Evolutionary conservation across 2,329 filamentous ascomycete species (phyloP).

Genomic region (Penicillium sp.): DNA sequence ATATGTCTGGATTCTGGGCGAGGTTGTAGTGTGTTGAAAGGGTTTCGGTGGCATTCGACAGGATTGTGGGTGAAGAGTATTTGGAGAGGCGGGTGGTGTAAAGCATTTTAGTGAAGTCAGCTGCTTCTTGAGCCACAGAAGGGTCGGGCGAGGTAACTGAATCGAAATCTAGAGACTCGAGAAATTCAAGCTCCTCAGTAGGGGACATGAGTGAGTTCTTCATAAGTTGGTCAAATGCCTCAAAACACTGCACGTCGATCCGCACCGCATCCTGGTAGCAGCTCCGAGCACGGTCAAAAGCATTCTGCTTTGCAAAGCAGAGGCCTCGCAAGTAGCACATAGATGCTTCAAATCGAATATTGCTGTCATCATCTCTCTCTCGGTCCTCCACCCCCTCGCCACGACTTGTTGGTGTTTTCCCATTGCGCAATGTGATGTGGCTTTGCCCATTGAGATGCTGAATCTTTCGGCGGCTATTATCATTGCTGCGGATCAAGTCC

Average conservation of each 20-base stretch:
- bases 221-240: constrained; percentile 97
- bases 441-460: constrained; percentile 61
- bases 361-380: constrained; percentile 62
- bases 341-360: constrained; percentile 84
- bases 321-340: constrained; percentile 96
- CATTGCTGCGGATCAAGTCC: constrained; percentile 74
- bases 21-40: constrained; percentile 93
- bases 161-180: constrained; percentile 88
- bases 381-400: constrained; percentile 60
- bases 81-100: constrained; percentile 96
- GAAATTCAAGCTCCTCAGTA: constrained; percentile 84
- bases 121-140: constrained; percentile 76
- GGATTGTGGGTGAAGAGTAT: constrained; percentile 81
- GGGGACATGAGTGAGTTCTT: constrained; percentile 90
- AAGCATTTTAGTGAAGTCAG: constrained; percentile 90
- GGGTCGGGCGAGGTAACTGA: constrained; percentile 68
- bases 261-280: constrained; percentile 97
- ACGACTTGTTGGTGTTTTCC: constrained; percentile 49
- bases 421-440: constrained; percentile 50
- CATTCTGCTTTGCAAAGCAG: constrained; percentile 95
- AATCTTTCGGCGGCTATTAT: constrained; percentile 66
- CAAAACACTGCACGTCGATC: constrained; percentile 97
- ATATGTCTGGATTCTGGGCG: constrained; percentile 79
- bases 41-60: constrained; percentile 82
- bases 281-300: constrained; percentile 94